Evolutionary conservation across 257 asterid species (phyloP).

Genomic region (Fraxinus anomala): DNA sequence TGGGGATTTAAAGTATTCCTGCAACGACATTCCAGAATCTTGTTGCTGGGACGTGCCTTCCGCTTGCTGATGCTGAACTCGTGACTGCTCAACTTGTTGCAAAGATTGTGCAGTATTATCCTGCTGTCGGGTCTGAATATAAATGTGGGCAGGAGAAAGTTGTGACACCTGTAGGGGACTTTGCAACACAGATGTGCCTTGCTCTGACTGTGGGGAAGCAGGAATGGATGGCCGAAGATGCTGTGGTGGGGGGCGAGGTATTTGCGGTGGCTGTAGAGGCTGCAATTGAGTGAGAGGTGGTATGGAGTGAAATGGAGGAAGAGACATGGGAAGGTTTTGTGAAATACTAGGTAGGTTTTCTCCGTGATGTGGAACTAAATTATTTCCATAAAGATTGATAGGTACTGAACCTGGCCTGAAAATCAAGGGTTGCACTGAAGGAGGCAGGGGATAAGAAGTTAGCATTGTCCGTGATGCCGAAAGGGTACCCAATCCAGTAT

Average conservation of each 20-base stretch:
- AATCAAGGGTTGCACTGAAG: slow-evolving; percentile 52
- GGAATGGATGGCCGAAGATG: slow-evolving; percentile 73
- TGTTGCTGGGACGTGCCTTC: slow-evolving; percentile 58
- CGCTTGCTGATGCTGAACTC: slow-evolving; percentile 43
- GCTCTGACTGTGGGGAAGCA: slow-evolving; percentile 68
- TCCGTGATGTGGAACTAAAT: slow-evolving; percentile 53
- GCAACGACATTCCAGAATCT: slow-evolving; percentile 71
- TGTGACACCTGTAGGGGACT: slow-evolving; percentile 51
- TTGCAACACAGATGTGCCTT: slow-evolving; percentile 53
- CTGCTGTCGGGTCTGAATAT: slow-evolving; percentile 56
- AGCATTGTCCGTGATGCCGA: slow-evolving; percentile 46
- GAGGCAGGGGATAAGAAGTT: slow-evolving; percentile 55
- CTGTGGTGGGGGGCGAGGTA: slow-evolving; percentile 81
- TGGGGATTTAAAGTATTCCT: slow-evolving; percentile 68
- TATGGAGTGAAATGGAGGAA: slow-evolving; percentile 52
- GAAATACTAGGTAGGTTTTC: slow-evolving; percentile 55
- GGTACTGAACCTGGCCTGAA: slow-evolving; percentile 66
- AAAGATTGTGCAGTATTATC: slow-evolving; percentile 41
- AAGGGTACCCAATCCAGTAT: slow-evolving; percentile 34
- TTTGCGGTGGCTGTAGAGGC: slow-evolving; percentile 91
- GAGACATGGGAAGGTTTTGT: slow-evolving; percentile 54
- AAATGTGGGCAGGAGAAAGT: slow-evolving; percentile 42
- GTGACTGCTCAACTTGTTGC: slow-evolving; percentile 47
- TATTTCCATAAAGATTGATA: slow-evolving; percentile 51
- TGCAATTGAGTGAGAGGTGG: slow-evolving; percentile 69